A percentile compares a stretch with the other conserved stretches of the same genome.
These are phyloP conservation scores for Tagetes patula DNA, from an alignment of 129 eudicot genomes.

Conservation along the genomic window DNA sequence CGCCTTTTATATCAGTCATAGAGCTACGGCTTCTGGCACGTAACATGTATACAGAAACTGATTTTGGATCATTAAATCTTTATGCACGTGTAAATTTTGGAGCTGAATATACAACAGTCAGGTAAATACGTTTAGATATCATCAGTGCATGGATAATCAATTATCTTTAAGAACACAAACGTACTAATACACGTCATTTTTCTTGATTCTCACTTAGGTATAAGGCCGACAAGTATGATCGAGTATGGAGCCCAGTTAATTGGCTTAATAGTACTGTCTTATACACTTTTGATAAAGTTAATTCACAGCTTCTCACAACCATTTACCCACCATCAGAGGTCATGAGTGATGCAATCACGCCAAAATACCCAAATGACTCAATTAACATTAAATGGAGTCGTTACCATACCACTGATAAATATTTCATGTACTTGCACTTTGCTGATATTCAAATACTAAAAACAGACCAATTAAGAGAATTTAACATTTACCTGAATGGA, in stretches of 20 bases:
- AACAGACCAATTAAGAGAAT: slow-evolving; percentile 23
- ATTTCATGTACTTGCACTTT: slow-evolving; percentile 31
- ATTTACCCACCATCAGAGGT: slow-evolving; percentile 28
- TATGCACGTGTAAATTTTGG: slow-evolving; percentile 29
- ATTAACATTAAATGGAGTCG: slow-evolving; percentile 9
- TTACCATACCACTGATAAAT: slow-evolving; percentile 10
- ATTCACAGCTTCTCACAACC: not conserved
- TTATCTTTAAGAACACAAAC: not conserved
- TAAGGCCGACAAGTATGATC: slow-evolving; percentile 39
- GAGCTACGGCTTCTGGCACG: slow-evolving; percentile 43
- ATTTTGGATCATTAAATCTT: slow-evolving; percentile 37
- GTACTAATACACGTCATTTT: not conserved
- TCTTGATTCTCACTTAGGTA: slow-evolving; percentile 25
- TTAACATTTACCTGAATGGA: too few species aligned
- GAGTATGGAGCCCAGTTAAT: slow-evolving; percentile 32
- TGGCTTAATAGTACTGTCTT: not conserved
- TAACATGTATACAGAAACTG: slow-evolving; percentile 32
- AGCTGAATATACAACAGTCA: slow-evolving; percentile 13
- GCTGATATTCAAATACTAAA: slow-evolving; percentile 32
- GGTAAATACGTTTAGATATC: slow-evolving; percentile 12
- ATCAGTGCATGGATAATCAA: not conserved
- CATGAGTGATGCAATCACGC: slow-evolving; percentile 29
- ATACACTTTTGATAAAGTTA: slow-evolving; percentile 3
- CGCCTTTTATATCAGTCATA: slow-evolving; percentile 50
- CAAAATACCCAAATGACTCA: not conserved